These are phyloP conservation scores for Mortierella sp. DNA, from an alignment of 371 early-diverging fungal species.

Conservation along the genomic window DNA sequence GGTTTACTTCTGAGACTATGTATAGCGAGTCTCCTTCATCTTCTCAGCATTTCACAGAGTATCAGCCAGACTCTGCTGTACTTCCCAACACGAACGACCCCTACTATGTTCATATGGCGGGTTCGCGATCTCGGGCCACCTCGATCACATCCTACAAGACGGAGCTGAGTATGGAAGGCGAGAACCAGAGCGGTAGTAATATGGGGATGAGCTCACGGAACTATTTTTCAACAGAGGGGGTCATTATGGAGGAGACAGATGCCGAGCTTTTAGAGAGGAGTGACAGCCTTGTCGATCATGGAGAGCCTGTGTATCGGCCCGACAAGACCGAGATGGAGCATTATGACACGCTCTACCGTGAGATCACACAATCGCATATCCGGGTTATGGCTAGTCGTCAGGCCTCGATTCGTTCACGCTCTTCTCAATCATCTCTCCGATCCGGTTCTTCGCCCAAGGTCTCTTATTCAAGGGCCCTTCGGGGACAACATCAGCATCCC, in stretches of 20 bases:
- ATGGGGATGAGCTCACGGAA: background rate
- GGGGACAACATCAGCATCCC: background rate
- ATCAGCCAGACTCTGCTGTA: slow-evolving; percentile 26
- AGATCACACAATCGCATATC: slow-evolving; percentile 13
- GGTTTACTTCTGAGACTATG: slow-evolving; percentile 1
- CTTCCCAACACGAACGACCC: slow-evolving; percentile 24
- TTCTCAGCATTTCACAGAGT: slow-evolving; percentile 3
- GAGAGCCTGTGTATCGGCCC: slow-evolving; percentile 16
- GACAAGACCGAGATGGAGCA: slow-evolving; percentile 28
- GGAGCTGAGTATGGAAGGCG: background rate
- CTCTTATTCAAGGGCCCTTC: background rate
- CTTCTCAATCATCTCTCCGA: background rate
- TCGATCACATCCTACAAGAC: background rate
- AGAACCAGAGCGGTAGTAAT: background rate
- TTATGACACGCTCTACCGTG: slow-evolving; percentile 18
- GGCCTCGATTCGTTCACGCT: background rate
- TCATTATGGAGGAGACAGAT: background rate
- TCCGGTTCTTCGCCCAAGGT: background rate
- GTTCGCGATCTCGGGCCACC: too few relatives aligned
- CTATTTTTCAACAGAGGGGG: slow-evolving; percentile 2
- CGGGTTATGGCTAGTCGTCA: slow-evolving; percentile 11
- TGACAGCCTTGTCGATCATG: background rate
- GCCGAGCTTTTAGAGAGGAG: background rate
- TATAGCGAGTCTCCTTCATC: slow-evolving; percentile 1
- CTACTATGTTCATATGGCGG: slow-evolving; percentile 8